phyloP scores from a whole-genome alignment of 495 filamentous ascomycete genomes.

The Penicillium paxilli region DNA sequence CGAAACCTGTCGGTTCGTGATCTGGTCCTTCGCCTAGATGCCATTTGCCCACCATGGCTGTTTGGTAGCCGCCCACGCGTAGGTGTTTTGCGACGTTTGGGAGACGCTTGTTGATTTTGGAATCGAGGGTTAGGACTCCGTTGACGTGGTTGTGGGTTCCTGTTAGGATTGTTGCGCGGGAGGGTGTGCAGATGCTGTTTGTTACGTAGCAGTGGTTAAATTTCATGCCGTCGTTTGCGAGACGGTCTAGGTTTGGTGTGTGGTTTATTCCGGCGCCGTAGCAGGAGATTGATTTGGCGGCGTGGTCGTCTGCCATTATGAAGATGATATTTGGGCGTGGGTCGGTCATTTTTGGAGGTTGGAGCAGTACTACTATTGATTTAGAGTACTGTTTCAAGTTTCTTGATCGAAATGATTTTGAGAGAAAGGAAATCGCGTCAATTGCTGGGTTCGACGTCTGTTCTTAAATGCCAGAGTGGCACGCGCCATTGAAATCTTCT shows the following conservation, averaged over 20 bases:
- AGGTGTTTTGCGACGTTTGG: conserved; percentile 46
- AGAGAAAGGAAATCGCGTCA: too few species aligned
- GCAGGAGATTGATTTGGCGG: conserved; percentile 40
- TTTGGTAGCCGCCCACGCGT: conserved; percentile 38
- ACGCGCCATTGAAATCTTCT: background rate
- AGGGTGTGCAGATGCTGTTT: conserved; percentile 47
- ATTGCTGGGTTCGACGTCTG: background rate
- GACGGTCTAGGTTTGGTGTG: conserved; percentile 43
- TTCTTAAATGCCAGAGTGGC: background rate
- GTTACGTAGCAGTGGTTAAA: conserved; percentile 51
- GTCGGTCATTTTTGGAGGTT: background rate
- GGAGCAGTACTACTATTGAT: too few species aligned
- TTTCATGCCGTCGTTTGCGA: conserved; percentile 44
- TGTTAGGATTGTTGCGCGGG: conserved; percentile 41
- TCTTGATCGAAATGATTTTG: too few species aligned
- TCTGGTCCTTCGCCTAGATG: conserved; percentile 40
- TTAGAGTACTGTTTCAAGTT: too few species aligned
- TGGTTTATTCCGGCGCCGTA: conserved; percentile 44
- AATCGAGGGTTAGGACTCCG: conserved; percentile 40
- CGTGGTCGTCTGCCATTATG: conserved; percentile 51
- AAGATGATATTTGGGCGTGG: conserved; percentile 43
- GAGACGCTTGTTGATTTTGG: conserved; percentile 40
- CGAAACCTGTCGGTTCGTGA: conserved; percentile 44
- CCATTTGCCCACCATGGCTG: conserved; percentile 48
- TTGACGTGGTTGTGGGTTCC: conserved; percentile 49